Evolutionary conservation across 2,329 filamentous ascomycete species (phyloP).

Genomic region (Pyricularia grisea): DNA sequence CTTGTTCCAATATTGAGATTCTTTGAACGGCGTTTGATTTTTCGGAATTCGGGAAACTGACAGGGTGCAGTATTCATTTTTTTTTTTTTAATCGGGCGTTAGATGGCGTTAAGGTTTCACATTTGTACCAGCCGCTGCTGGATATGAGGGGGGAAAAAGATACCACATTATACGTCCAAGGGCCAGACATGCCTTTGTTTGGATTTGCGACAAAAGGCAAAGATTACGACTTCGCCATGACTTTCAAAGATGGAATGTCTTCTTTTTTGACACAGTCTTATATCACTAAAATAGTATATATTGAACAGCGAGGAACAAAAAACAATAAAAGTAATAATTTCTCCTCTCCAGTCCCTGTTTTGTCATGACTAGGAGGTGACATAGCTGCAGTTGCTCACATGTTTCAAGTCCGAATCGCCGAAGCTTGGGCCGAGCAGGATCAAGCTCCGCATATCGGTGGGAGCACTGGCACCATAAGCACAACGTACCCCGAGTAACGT

Average conservation of each 20-base stretch:
- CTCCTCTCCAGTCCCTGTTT: background rate
- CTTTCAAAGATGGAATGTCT: background rate
- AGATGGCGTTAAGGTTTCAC: too few species aligned
- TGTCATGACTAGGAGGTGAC: background rate
- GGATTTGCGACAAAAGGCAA: background rate
- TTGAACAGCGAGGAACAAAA: background rate
- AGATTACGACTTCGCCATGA: background rate
- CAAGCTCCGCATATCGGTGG: background rate
- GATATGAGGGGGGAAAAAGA: background rate
- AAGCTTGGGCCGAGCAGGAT: background rate
- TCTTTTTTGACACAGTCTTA: background rate
- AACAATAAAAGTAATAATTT: background rate
- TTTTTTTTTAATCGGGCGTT: too few species aligned
- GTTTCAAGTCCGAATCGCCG: background rate
- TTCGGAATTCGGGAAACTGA: background rate
- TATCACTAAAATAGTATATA: background rate
- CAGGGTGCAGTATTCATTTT: background rate
- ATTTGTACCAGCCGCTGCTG: background rate
- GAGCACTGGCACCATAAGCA: background rate
- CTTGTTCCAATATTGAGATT: background rate
- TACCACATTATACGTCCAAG: background rate
- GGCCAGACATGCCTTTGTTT: background rate
- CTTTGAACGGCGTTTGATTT: background rate
- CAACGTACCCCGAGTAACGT: background rate
- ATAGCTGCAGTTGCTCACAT: background rate